phyloP scores from a whole-genome alignment of 2,329 filamentous ascomycete genomes.

The Neocatenulostroma microsporum region DNA sequence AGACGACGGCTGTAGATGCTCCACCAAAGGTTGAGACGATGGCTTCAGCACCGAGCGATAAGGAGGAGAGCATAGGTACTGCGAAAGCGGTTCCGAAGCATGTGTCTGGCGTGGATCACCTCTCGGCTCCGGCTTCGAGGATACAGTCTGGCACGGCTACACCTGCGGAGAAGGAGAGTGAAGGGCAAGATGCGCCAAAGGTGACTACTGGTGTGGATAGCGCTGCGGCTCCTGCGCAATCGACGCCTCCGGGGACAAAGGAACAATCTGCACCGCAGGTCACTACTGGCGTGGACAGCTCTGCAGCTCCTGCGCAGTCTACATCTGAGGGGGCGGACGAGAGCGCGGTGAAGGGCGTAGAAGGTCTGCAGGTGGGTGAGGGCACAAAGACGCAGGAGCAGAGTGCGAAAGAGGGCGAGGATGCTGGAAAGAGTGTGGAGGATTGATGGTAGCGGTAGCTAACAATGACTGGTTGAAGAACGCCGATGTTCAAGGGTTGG shows the following conservation, averaged over 20 bases:
- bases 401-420: conserved; percentile 20
- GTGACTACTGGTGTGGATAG: background rate
- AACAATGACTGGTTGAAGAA: no score
- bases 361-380: conserved; percentile 11
- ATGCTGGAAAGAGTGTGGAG: conserved; percentile 31
- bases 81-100: conserved; percentile 15
- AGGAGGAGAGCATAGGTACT: conserved; percentile 19
- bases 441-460: conserved; percentile 27
- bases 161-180: conserved; percentile 12
- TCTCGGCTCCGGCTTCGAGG: conserved; percentile 20
- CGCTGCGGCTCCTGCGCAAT: background rate
- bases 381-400: conserved; percentile 20
- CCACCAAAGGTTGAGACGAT: conserved; percentile 21
- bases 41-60: conserved; percentile 19
- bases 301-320: background rate
- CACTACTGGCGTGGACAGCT: background rate
- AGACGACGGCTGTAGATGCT: conserved; percentile 9
- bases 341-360: conserved; percentile 7
- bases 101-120: conserved; percentile 15
- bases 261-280: no score
- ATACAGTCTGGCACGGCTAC: conserved; percentile 28
- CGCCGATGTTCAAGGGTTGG: no score
- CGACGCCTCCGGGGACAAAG: no score
- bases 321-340: no score
- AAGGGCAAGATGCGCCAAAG: conserved; percentile 4